Base-by-base conservation (phyloP, 2,329 filamentous ascomycete genomes). In the Dendryphion nanum region DNA sequence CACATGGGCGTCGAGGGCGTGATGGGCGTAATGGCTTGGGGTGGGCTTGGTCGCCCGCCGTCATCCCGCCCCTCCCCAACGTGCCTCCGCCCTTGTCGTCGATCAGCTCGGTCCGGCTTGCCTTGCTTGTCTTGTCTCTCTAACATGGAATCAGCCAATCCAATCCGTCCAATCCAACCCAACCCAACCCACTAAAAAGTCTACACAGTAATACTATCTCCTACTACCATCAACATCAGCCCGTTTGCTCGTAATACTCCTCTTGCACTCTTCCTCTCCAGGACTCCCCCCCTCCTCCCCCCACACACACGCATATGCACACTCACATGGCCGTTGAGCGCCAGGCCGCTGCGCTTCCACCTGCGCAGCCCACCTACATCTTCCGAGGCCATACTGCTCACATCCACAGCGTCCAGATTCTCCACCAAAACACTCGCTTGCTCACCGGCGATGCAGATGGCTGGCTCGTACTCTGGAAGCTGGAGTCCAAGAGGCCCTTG, bases 401-500 rank as follows among this genome's bases (percentile, higher is more conserved):
- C 48, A 82, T 96, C 33, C 89, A 96, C 60, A 79, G 81, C 15
- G 75, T 90, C 4, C 71, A 77, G 36, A 91, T 97, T 59, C 73
- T 88, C 50, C 76, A 79, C 37, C 64, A 71, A 28, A 95, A 96
- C 61, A 75, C 79, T 41, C 83, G 87, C 21, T 80, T 98, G 5
- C 72, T 88, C 10, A 93, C 89, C 1, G 91, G 86, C 23, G 93
- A 98, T 67, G 86, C 89, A 6, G 86, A 95, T 29, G 93, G 93
- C 42, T 96, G 85, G 76, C 74, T 95, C 21, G 78, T 95, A 5
- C 70, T 89, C 16, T 98, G 93, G 93, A 84, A 87, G 59, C 71
- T 95, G 26, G 77, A 83, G 18, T 86, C 83, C 35, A 90, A 94
- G 73, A 78, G 93, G 21, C 80, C 91, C 0, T 75, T 81, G 6